A percentile compares a stretch with the other conserved stretches of the same genome.
Evolutionary conservation across 1,284 basidiomycete species (phyloP).

Genomic region (Grifola frondosa): DNA sequence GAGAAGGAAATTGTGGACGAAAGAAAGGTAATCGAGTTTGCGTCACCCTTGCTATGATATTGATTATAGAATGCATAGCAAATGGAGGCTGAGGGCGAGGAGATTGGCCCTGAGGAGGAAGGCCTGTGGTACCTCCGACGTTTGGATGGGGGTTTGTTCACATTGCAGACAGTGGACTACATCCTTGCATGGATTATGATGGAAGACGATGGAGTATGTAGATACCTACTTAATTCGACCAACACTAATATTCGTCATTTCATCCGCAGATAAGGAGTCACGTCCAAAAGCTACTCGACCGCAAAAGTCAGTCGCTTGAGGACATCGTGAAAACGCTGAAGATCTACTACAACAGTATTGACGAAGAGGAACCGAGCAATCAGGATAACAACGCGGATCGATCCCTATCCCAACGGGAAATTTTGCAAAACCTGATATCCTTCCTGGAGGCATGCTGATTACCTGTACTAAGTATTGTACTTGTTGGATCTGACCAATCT

Average conservation of each 20-base stretch:
- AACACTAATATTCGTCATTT: conserved; percentile 15
- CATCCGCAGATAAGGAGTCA: conserved; percentile 72
- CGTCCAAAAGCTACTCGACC: conserved; percentile 68
- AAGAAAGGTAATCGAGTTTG: conserved; percentile 50
- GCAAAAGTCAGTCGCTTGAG: conserved; percentile 65
- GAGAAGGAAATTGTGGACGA: conserved; percentile 68
- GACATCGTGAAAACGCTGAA: conserved; percentile 67
- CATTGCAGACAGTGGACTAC: conserved; percentile 89
- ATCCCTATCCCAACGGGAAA: conserved; percentile 61
- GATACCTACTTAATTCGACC: neutral
- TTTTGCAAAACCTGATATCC: conserved; percentile 65
- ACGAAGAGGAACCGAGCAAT: conserved; percentile 53
- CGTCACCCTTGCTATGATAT: neutral
- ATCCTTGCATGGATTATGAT: conserved; percentile 93
- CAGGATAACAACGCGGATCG: conserved; percentile 29
- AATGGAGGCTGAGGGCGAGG: conserved; percentile 56
- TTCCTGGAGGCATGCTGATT: conserved; percentile 50
- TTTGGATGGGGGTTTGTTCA: conserved; percentile 85
- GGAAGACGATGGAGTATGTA: conserved; percentile 95
- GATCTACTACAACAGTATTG: conserved; percentile 73
- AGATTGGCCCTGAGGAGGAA: conserved; percentile 62
- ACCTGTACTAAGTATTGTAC: conserved; percentile 20
- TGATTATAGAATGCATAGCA: conserved; percentile 38
- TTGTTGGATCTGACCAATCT: conserved; percentile 11
- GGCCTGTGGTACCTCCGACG: conserved; percentile 81